Evolutionary conservation across 2,329 filamentous ascomycete genomes (phyloP).

Genomic region (Ceratocystis huliohia): DNA sequence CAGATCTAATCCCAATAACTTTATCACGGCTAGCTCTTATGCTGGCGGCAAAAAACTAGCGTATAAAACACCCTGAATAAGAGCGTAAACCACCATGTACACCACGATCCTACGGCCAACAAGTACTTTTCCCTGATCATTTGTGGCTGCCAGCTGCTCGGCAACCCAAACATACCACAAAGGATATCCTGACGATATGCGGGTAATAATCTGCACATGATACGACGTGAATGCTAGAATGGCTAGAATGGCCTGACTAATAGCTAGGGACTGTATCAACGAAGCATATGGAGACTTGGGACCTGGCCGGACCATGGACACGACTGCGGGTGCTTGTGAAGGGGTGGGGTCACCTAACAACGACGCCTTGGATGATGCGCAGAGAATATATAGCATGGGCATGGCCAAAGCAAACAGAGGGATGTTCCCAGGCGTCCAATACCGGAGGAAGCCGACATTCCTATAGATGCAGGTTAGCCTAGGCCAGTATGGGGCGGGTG

Average conservation of each 20-base stretch:
- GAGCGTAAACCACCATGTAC: slow-evolving; percentile 68
- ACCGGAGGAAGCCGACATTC: slow-evolving; percentile 76
- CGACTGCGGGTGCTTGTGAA: neutral
- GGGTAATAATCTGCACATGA: slow-evolving; percentile 87
- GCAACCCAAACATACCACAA: slow-evolving; percentile 81
- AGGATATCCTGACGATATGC: slow-evolving; percentile 77
- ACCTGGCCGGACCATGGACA: slow-evolving; percentile 9
- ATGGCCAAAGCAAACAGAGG: slow-evolving; percentile 76
- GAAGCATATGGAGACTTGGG: slow-evolving; percentile 17
- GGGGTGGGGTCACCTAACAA: neutral
- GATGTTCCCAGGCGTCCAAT: slow-evolving; percentile 79
- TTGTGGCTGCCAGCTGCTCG: slow-evolving; percentile 28
- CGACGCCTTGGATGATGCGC: slow-evolving; percentile 8
- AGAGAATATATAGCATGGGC: slow-evolving; percentile 59
- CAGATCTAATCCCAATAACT: neutral
- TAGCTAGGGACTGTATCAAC: slow-evolving; percentile 47
- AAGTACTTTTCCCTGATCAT: slow-evolving; percentile 22
- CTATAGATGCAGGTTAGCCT: slow-evolving; percentile 34
- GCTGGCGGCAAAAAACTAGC: slow-evolving; percentile 86
- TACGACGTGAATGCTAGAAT: slow-evolving; percentile 63
- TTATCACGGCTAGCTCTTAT: slow-evolving; percentile 28
- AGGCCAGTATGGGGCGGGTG: neutral
- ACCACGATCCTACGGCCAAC: slow-evolving; percentile 36
- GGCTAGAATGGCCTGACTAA: slow-evolving; percentile 60
- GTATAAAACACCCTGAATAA: slow-evolving; percentile 73